Conservation (phyloP, 768 basidiomycete species). For the Pisolithus marmoratus region DNA sequence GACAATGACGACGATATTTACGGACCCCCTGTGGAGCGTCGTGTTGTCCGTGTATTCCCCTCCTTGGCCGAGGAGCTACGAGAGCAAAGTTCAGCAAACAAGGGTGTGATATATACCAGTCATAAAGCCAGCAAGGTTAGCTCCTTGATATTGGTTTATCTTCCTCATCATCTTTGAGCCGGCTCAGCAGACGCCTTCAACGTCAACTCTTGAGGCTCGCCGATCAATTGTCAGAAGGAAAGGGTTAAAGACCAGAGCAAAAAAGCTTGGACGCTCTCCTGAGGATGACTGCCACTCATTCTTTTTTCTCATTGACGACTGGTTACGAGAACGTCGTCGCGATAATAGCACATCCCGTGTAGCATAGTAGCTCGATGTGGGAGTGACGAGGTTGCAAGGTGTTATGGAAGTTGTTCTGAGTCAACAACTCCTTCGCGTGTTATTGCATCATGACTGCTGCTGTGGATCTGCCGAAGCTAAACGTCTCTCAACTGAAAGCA, state of each 20-base stretch:
- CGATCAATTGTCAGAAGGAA: background rate
- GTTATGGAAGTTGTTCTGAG: no score
- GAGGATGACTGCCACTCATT: constrained; percentile 13
- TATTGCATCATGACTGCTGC: background rate
- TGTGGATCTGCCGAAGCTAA: constrained; percentile 33
- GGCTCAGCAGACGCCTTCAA: background rate
- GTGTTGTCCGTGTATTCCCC: constrained; percentile 21
- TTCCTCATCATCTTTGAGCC: background rate
- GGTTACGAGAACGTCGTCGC: constrained; percentile 9
- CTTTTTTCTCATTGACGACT: constrained; percentile 11
- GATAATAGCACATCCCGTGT: background rate
- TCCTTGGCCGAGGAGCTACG: constrained; percentile 19
- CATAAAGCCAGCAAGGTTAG: background rate
- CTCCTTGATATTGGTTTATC: background rate
- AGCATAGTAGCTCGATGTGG: background rate
- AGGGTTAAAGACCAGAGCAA: constrained; percentile 11
- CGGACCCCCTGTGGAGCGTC: constrained; percentile 22
- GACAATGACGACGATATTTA: constrained; percentile 24
- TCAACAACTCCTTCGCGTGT: no score
- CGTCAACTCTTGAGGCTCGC: background rate
- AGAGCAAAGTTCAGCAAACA: constrained; percentile 10
- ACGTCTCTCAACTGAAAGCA: constrained; percentile 58
- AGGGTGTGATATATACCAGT: background rate
- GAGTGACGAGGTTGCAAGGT: no score
- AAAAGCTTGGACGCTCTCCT: constrained; percentile 9